Evolutionary conservation across 2,329 filamentous ascomycete genomes (phyloP).

Genomic region (Pezicula rhizophila): DNA sequence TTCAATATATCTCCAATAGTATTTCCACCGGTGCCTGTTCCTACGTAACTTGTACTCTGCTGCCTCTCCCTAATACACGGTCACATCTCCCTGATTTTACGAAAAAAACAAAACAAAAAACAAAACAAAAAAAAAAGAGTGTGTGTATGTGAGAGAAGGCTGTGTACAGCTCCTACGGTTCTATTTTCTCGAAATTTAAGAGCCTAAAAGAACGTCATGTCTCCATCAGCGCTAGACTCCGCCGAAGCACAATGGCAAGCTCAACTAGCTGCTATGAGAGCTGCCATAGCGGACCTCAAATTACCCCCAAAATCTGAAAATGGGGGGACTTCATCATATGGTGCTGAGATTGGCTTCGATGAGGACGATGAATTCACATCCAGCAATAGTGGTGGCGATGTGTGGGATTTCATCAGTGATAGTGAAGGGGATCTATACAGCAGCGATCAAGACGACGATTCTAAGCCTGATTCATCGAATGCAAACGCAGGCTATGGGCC

Average conservation of each 20-base stretch:
- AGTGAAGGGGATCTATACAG: conserved; percentile 60
- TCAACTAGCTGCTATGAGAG: conserved; percentile 80
- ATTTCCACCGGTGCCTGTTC: no score
- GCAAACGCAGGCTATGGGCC: conserved; percentile 41
- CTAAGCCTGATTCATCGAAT: conserved; percentile 23
- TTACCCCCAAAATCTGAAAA: conserved; percentile 36
- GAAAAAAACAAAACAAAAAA: no score
- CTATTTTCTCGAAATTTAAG: not conserved
- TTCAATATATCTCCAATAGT: no score
- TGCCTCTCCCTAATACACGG: no score
- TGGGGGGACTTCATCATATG: conserved; percentile 42
- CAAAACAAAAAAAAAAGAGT: no score
- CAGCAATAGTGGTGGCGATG: conserved; percentile 66
- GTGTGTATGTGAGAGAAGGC: no score
- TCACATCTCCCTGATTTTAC: no score
- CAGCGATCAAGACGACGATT: conserved; percentile 54
- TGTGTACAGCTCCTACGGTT: no score
- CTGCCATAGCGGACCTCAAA: conserved; percentile 69
- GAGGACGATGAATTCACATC: conserved; percentile 51
- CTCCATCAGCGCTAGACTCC: conserved; percentile 13
- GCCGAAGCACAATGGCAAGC: conserved; percentile 69
- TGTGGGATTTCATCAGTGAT: conserved; percentile 89
- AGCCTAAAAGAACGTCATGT: conserved; percentile 8
- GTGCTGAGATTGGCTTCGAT: conserved; percentile 54
- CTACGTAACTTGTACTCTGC: no score